Evolutionary conservation across 2,329 filamentous ascomycete genomes (phyloP), one percentile per base, ranked within the genome.

Genomic region (Calonectria pseudoturangicola): DNA sequence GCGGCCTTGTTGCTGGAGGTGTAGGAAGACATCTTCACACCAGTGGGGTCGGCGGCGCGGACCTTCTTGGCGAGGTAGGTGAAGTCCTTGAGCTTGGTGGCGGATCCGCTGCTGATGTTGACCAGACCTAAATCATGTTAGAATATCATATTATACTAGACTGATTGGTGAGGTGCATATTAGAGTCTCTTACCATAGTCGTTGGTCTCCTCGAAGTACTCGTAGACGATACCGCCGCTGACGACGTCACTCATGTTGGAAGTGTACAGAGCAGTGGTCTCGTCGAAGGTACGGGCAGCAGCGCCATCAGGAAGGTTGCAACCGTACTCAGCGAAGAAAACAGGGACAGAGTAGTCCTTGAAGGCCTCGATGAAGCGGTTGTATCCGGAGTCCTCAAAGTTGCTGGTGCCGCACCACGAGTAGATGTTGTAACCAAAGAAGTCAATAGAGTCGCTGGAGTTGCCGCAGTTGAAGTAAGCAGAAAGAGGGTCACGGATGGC

Each of bases 381-480:
- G 86, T 96, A 99, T 68, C 95, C 95, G 4, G 97, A 98, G 70
- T 88, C 82, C 41, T 88, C 82, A 87, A 93, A 97, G 80, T 88
- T 91, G 82, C 94, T 98, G 78, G 95, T 84, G 79, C 96, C 97
- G 84, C 97, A 99, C 97, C 97, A 99, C 67, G 96, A 98, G 90
- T 99, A 99, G 87, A 98, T 98, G 90, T 99, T 99, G 93, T 98
- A 98, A 73, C 97, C 97, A 94, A 96, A 99, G 89, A 97, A 98
- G 86, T 99, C 97, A 77, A 98, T 98, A 72, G 93, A 81, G 7
- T 88, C 86, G 43, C 88, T 83, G 73, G 91, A 84, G 6, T 80
- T 70, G 73, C 96, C 94, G 83, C 97, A 99, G 89, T 98, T 95
- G 88, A 99, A 98, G 90, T 98, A 99, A 83, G 95, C 88, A 78